Conservation (phyloP, 73 alveolate genomes). For the Strombidium stylifer region DNA sequence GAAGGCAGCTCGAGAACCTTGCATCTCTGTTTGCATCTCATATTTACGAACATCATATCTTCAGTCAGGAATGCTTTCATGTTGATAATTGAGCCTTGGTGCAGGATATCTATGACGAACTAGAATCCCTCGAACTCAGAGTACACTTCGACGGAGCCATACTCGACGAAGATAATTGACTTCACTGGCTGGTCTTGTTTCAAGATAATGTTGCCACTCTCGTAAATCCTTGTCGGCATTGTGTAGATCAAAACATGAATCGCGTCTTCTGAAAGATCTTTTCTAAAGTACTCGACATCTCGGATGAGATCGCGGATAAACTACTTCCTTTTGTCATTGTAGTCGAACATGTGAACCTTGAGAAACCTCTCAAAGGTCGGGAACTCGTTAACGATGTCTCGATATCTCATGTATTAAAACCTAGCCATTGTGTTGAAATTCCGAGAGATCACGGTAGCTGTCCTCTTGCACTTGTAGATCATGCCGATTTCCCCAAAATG, state of each 20-base stretch:
- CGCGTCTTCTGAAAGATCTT: slow-evolving; percentile 35
- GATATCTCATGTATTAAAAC: slow-evolving; percentile 2
- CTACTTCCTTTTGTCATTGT: slow-evolving; percentile 37
- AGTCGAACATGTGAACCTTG: slow-evolving; percentile 19
- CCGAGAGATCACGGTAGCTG: slow-evolving; percentile 47
- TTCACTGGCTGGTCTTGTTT: slow-evolving; percentile 18
- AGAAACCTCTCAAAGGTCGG: slow-evolving; percentile 30
- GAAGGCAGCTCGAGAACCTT: too few relatives aligned
- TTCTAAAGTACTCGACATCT: slow-evolving; percentile 23
- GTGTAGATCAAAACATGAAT: slow-evolving; percentile 33
- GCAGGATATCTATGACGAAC: slow-evolving; percentile 39
- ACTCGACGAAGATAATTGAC: slow-evolving; percentile 12
- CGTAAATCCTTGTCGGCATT: neutral
- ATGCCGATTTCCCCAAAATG: slow-evolving; percentile 54
- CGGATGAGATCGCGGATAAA: slow-evolving; percentile 17
- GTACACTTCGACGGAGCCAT: slow-evolving; percentile 38
- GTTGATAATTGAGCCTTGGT: slow-evolving; percentile 42
- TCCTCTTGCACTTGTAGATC: slow-evolving; percentile 52
- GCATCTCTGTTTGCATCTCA: neutral
- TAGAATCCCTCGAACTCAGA: slow-evolving; percentile 32
- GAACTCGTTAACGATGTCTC: slow-evolving; percentile 18
- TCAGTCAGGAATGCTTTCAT: slow-evolving; percentile 36
- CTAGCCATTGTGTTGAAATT: slow-evolving; percentile 47
- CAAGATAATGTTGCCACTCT: slow-evolving; percentile 27
- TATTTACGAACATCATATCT: slow-evolving; percentile 16